Percentiles rank a stretch among this genome's conserved stretches.
Conservation (phyloP, 768 basidiomycete species). For the Neoboletus magnificus region DNA sequence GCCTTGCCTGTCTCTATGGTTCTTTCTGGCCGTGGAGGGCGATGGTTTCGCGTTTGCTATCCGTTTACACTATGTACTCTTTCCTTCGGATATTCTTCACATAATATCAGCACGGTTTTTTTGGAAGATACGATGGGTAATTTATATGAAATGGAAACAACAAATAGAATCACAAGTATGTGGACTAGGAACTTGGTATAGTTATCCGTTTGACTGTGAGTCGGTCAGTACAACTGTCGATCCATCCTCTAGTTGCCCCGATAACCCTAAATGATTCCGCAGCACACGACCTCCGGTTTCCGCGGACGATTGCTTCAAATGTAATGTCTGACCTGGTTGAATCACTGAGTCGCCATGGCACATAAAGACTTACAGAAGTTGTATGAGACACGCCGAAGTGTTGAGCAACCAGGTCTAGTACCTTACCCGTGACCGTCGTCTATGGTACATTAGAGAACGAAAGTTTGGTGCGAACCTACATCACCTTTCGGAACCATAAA, state of each 20-base stretch:
- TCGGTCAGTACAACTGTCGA: slow-evolving; percentile 25
- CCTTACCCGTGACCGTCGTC: slow-evolving; percentile 57
- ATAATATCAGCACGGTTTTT: slow-evolving; percentile 16
- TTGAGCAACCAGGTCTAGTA: slow-evolving; percentile 50
- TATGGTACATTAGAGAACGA: slow-evolving; percentile 25
- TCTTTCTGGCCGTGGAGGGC: not conserved
- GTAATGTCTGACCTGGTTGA: slow-evolving; percentile 41
- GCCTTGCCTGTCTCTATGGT: not conserved
- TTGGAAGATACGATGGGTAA: not conserved
- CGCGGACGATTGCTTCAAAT: slow-evolving; percentile 32
- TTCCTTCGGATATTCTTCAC: not conserved
- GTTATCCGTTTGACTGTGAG: not conserved
- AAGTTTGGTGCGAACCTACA: not conserved
- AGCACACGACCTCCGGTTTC: slow-evolving; percentile 33
- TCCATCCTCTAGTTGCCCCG: slow-evolving; percentile 54
- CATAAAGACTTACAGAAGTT: slow-evolving; percentile 12
- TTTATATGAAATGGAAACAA: not conserved
- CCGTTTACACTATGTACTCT: slow-evolving; percentile 21
- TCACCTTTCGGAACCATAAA: slow-evolving; percentile 75
- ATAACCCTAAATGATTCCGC: slow-evolving; percentile 47
- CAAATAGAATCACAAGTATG: not conserved
- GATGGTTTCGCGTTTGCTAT: slow-evolving; percentile 6
- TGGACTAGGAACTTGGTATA: not conserved
- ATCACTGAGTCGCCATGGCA: not conserved
- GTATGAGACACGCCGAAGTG: slow-evolving; percentile 15